phyloP scores from a whole-genome alignment of 768 basidiomycete species.

The Chlorophyllum brunneum region DNA sequence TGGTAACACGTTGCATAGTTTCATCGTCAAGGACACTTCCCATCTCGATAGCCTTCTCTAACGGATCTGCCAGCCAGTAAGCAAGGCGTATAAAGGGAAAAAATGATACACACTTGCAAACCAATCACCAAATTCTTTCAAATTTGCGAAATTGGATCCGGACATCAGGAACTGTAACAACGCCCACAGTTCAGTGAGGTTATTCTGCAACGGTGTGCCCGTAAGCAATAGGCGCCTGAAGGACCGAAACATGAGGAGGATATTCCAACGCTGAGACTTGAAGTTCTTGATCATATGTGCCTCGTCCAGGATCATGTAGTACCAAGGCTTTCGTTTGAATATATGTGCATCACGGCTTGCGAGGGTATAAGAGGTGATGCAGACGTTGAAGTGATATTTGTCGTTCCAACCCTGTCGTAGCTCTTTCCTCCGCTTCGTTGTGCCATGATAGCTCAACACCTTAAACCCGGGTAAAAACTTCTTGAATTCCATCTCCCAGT shows the following conservation, averaged over 20 bases:
- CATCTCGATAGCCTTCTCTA: conserved; percentile 92
- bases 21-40: conserved; percentile 76
- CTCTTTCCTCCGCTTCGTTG: conserved; percentile 84
- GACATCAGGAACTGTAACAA: conserved; percentile 93
- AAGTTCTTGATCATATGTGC: conserved; percentile 99
- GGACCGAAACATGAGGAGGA: conserved; percentile 81
- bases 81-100: background rate
- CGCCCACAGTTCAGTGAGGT: conserved; percentile 93
- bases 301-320: conserved; percentile 95
- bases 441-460: conserved; percentile 87
- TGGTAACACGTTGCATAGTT: conserved; percentile 76
- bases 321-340: conserved; percentile 91
- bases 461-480: conserved; percentile 91
- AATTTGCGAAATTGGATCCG: conserved; percentile 81
- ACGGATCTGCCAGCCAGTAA: conserved; percentile 54
- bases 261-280: conserved; percentile 91
- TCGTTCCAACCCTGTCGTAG: conserved; percentile 89
- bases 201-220: conserved; percentile 96
- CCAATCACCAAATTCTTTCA: conserved; percentile 95
- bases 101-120: conserved; percentile 73
- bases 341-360: conserved; percentile 89
- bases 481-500: conserved; percentile 98
- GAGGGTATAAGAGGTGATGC: conserved; percentile 90
- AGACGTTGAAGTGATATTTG: conserved; percentile 87
- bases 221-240: conserved; percentile 87